These are phyloP conservation scores for Syncephalastrum contaminatum DNA, from an alignment of 371 early-diverging fungal genomes.

Conservation along the genomic window DNA sequence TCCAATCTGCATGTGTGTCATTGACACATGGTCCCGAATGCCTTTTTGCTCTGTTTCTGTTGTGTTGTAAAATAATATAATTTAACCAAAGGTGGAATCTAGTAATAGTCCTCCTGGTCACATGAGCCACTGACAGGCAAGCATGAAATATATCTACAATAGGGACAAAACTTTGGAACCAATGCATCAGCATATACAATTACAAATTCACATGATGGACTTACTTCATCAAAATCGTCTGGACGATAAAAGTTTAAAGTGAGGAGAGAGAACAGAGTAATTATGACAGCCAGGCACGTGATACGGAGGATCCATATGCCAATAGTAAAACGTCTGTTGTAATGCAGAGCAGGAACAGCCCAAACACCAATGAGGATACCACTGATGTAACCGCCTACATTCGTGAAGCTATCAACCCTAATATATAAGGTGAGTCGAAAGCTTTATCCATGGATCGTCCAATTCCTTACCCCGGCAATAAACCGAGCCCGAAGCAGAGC, in stretches of 20 bases:
- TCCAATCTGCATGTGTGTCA: no score
- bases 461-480: conserved; percentile 61
- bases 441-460: conserved; percentile 17
- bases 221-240: conserved; percentile 12
- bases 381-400: conserved; percentile 65
- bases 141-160: conserved; percentile 20
- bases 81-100: no score
- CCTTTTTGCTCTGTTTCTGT: no score
- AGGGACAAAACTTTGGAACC: conserved; percentile 12
- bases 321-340: background rate
- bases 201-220: background rate
- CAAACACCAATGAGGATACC: conserved; percentile 45
- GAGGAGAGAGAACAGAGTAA: conserved; percentile 5
- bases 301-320: conserved; percentile 4
- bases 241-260: conserved; percentile 6
- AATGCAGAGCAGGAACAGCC: conserved; percentile 28
- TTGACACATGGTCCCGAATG: no score
- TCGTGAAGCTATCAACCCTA: conserved; percentile 52
- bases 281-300: background rate
- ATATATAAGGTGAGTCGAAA: background rate
- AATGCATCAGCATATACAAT: background rate
- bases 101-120: conserved; percentile 1
- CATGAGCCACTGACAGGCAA: conserved; percentile 18
- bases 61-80: no score
- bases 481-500: conserved; percentile 59